Percentiles rank a stretch among this genome's conserved stretches.
Evolutionary conservation across 2,329 filamentous ascomycete species (phyloP).

Genomic region (Camptophora hylomeconis): DNA sequence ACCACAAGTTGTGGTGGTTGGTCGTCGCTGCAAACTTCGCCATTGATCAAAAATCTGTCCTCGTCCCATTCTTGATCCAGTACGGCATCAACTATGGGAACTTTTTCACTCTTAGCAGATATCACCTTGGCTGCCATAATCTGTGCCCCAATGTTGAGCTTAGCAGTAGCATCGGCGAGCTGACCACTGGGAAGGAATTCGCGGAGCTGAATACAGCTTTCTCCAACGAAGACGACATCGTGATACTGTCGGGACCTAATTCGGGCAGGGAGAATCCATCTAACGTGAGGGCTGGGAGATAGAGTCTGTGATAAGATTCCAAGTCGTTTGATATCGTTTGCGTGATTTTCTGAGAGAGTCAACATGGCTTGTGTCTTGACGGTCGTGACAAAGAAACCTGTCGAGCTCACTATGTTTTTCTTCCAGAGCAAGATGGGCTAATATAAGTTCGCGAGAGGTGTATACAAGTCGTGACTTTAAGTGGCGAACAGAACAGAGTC

Average conservation of each 20-base stretch:
- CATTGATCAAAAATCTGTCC: slow-evolving; percentile 12
- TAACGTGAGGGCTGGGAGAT: slow-evolving; percentile 59
- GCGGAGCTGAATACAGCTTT: slow-evolving; percentile 68
- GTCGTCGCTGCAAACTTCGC: slow-evolving; percentile 8
- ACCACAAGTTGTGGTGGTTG: slow-evolving; percentile 71
- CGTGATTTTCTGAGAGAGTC: no score
- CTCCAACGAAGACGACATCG: slow-evolving; percentile 77
- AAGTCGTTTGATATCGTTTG: no score
- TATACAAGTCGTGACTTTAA: no score
- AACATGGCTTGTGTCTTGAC: no score
- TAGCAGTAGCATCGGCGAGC: slow-evolving; percentile 62
- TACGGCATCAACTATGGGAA: slow-evolving; percentile 16
- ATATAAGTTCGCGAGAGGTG: no score
- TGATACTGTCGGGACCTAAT: slow-evolving; percentile 57
- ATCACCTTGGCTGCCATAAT: slow-evolving; percentile 72
- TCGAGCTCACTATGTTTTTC: no score
- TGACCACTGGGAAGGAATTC: slow-evolving; percentile 54
- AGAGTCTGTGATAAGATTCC: slow-evolving; percentile 71
- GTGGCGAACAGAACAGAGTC: no score
- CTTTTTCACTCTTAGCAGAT: slow-evolving; percentile 39
- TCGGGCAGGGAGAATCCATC: slow-evolving; percentile 67
- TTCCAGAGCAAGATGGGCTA: no score
- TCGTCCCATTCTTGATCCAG: slow-evolving; percentile 16
- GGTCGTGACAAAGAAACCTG: no score
- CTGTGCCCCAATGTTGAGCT: slow-evolving; percentile 62